These are phyloP conservation scores for Monosporascus sp. DNA, from an alignment of 2,329 filamentous ascomycete genomes.

Conservation along the genomic window DNA sequence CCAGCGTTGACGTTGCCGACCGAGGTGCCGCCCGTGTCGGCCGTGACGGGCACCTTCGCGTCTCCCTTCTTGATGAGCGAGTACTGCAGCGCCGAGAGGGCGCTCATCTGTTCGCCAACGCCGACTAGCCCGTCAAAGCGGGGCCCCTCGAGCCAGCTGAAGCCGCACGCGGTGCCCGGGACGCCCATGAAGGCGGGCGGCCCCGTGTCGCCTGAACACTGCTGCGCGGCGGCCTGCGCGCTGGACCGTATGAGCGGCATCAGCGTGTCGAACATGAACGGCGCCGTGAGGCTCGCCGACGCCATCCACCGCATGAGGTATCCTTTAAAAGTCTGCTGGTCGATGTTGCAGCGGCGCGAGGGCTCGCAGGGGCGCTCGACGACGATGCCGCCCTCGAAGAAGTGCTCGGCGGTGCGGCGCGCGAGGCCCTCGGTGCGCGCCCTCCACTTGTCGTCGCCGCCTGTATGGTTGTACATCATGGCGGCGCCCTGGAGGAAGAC, in stretches of 20 bases:
- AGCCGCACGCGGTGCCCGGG: conserved; percentile 60
- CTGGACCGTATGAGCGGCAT: conserved; percentile 46
- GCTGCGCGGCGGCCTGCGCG: conserved; percentile 46
- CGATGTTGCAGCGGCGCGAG: conserved; percentile 57
- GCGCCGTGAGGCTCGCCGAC: conserved; percentile 48
- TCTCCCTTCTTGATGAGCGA: conserved; percentile 42
- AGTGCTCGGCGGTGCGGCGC: conserved; percentile 43
- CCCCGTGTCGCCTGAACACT: conserved; percentile 43
- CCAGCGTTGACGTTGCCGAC: conserved; percentile 46
- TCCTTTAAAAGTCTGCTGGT: conserved; percentile 73
- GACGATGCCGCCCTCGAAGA: conserved; percentile 54
- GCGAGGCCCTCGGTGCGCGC: conserved; percentile 55
- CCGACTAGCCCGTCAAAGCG: conserved; percentile 56
- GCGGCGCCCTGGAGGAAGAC: conserved; percentile 59
- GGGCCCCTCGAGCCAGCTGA: conserved; percentile 51
- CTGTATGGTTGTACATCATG: conserved; percentile 60
- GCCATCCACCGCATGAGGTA: conserved; percentile 67
- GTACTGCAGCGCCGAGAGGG: conserved; percentile 58
- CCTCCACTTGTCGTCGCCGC: conserved; percentile 47
- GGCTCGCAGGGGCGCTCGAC: conserved; percentile 65
- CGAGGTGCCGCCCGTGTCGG: conserved; percentile 55
- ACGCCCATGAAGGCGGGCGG: conserved; percentile 43
- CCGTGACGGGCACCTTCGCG: conserved; percentile 41
- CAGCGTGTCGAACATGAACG: conserved; percentile 45
- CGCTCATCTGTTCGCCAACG: conserved; percentile 67